Evolutionary conservation across 345 rosid genomes (phyloP).

Genomic region (Boechera stricta): DNA sequence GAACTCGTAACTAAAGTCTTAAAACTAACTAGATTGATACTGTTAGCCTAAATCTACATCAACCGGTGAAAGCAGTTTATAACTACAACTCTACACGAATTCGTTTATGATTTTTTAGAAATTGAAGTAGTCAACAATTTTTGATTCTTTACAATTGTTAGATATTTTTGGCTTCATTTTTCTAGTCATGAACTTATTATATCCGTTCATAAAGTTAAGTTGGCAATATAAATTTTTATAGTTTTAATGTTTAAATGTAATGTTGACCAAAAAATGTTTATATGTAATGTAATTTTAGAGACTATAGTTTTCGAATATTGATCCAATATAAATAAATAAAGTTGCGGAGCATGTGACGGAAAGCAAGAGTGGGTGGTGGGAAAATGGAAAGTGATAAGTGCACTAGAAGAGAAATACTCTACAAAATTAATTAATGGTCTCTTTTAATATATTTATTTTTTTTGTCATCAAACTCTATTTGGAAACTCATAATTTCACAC

Average conservation of each 20-base stretch:
- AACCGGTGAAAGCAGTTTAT: neutral
- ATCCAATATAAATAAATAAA: neutral
- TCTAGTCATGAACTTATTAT: neutral
- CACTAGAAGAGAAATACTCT: slow-evolving; percentile 40
- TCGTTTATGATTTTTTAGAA: neutral
- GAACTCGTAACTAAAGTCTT: neutral
- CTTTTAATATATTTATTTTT: neutral
- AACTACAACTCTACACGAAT: neutral
- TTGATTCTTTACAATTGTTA: neutral
- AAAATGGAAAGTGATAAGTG: slow-evolving; percentile 38
- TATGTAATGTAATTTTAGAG: neutral
- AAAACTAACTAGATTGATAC: neutral
- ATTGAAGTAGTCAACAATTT: neutral
- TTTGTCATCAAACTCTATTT: slow-evolving; percentile 37
- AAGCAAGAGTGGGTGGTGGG: slow-evolving; percentile 37
- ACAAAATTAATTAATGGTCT: slow-evolving; percentile 19
- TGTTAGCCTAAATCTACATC: neutral
- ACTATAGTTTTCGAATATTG: neutral
- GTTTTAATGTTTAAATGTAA: neutral
- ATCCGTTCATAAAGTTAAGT: neutral
- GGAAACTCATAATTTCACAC: slow-evolving; percentile 35
- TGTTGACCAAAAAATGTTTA: neutral
- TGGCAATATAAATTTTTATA: neutral
- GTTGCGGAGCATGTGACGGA: slow-evolving; percentile 32
- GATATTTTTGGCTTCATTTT: neutral